A percentile compares a stretch with the other conserved stretches of the same genome.
phyloP scores from a whole-genome alignment of 2,329 filamentous ascomycete genomes.

The Rhynchosporium graminicola region DNA sequence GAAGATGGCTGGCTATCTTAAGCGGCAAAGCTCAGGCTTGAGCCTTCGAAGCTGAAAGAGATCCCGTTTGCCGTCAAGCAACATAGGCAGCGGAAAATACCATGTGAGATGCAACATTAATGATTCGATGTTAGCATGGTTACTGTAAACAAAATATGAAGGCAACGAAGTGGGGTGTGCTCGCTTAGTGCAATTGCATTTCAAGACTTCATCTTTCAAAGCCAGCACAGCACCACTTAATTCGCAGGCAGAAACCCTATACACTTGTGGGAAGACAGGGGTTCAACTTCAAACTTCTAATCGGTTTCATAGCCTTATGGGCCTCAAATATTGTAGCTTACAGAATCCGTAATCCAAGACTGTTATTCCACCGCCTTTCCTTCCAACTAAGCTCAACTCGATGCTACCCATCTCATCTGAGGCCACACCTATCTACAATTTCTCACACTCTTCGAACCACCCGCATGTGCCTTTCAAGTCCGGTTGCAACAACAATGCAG shows the following conservation, averaged over 20 bases:
- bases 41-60: too few relatives aligned
- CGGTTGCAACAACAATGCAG: background rate
- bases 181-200: background rate
- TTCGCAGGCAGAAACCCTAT: background rate
- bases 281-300: conserved; percentile 7
- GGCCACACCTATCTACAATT: conserved; percentile 23
- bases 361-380: background rate
- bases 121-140: background rate
- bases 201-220: conserved; percentile 6
- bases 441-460: conserved; percentile 15
- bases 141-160: background rate
- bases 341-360: conserved; percentile 18
- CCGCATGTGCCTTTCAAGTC: conserved; percentile 5
- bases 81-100: too few relatives aligned
- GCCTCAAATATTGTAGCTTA: conserved; percentile 16
- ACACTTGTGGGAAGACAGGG: conserved; percentile 9
- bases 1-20: too few relatives aligned
- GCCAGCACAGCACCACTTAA: too few relatives aligned
- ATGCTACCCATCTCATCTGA: background rate
- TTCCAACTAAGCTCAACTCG: background rate
- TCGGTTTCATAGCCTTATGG: conserved; percentile 8
- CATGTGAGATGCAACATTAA: too few relatives aligned
- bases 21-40: too few relatives aligned
- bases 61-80: too few relatives aligned
- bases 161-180: background rate